Evolutionary conservation across 345 rosid species (phyloP).

Genomic region (Excoecaria agallocha): DNA sequence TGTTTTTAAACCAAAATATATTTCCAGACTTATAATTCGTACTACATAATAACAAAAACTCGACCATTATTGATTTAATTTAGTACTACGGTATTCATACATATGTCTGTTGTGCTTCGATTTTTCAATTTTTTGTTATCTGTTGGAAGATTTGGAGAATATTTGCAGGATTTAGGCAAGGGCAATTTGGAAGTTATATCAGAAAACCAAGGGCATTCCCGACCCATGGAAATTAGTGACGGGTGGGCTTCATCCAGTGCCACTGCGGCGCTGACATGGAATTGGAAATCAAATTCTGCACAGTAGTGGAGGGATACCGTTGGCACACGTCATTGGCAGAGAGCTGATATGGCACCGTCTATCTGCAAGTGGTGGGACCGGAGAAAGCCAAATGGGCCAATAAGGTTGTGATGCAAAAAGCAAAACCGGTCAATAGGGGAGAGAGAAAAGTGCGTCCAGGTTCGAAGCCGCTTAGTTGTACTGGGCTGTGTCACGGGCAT

Average conservation of each 20-base stretch:
- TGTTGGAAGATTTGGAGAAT: slow-evolving; percentile 24
- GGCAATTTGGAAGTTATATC: neutral
- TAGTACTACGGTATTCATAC: neutral
- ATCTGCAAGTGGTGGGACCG: neutral
- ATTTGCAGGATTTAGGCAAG: slow-evolving; percentile 23
- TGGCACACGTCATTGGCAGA: slow-evolving; percentile 23
- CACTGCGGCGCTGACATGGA: neutral
- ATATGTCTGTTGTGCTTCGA: neutral
- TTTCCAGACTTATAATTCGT: neutral
- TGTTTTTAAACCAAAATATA: neutral
- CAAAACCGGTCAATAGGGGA: neutral
- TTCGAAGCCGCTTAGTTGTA: slow-evolving; percentile 38
- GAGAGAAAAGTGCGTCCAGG: slow-evolving; percentile 22
- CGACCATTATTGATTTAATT: neutral
- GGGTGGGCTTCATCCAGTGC: neutral
- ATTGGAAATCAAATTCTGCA: neutral
- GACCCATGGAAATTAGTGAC: neutral
- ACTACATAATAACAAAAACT: neutral
- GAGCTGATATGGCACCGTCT: slow-evolving; percentile 26
- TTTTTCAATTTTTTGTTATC: slow-evolving; percentile 7
- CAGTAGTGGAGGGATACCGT: slow-evolving; percentile 19
- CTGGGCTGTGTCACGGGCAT: slow-evolving; percentile 30
- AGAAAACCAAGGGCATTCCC: neutral
- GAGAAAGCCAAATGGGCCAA: too few relatives aligned
- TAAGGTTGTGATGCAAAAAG: neutral